Base-by-base conservation (phyloP, 768 basidiomycete species). In the Coprinopsis cinerea region DNA sequence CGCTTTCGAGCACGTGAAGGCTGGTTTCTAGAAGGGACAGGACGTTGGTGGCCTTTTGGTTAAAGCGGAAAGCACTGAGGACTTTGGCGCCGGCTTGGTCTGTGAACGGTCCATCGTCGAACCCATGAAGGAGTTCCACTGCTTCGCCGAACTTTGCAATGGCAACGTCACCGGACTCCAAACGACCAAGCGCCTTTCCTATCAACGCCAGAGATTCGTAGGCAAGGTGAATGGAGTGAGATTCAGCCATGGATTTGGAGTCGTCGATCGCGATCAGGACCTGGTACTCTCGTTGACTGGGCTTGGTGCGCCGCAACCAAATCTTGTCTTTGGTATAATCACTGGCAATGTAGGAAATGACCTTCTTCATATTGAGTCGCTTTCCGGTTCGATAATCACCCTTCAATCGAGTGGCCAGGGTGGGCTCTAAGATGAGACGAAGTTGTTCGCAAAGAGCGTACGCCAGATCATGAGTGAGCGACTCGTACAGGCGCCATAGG, bases 271-370 rank as follows among this genome's bases (percentile, higher is more conserved):
- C 88, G 49, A 99, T 77, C 34, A 98, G 78, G 1, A 99, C 82
- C 61, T 99, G 95, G 66, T 98, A 98, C 62, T 96, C 94, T 42
- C 96, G 79, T 59, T 89, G 83, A 62, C 90, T 92, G 4, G 96
- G 95, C 44, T 88, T 83, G 2, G 94, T 96, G 18, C 96, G 80
- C 22, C 95, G 85, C 28, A 98, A 74, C 96, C 96, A 99, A 55
- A 98, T 98, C 69, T 94, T 94, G 76, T 99, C 95, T 65, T 98
- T 98, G 45, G 94, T 98, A 73, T 91, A 99, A 69, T 99, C 96
- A 68, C 88, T 91, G 28, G 96, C 95, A 53, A 99, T 94, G 73
- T 95, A 98, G 2, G 89, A 83, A 53, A 99, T 94, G 64, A 98
- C 92, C 69, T 94, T 94, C 65, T 94, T 92, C 95, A 98, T 97